phyloP scores from a whole-genome alignment of 169 alveolate species.

The Sarcocystis neurona region DNA sequence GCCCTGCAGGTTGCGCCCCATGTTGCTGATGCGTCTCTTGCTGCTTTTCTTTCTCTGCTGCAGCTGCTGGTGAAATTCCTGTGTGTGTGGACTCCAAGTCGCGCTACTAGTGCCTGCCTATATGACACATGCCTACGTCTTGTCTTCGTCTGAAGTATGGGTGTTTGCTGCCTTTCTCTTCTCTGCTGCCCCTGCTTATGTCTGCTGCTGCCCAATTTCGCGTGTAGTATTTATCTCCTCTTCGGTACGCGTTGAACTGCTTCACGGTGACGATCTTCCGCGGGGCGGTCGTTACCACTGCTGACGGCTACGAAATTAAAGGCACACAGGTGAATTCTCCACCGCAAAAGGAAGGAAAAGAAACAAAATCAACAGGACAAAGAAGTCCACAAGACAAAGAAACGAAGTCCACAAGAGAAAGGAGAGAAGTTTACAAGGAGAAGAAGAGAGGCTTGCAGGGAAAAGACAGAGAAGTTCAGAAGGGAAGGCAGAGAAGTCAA shows the following conservation, averaged over 20 bases:
- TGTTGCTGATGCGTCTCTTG: background rate
- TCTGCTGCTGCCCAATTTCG: too few species aligned
- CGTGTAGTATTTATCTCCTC: conserved; percentile 50
- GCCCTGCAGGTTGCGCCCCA: too few species aligned
- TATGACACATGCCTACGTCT: too few species aligned
- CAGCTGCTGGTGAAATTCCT: too few species aligned
- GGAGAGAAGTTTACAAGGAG: background rate
- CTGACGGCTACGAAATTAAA: background rate
- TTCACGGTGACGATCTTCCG: conserved; percentile 34
- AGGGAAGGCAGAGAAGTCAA: too few species aligned
- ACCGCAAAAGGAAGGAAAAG: too few species aligned
- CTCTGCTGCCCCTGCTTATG: too few species aligned
- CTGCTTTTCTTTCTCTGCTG: background rate
- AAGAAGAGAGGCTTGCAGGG: background rate
- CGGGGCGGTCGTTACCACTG: conserved; percentile 4
- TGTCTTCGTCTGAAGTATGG: too few species aligned
- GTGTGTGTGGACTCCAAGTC: too few species aligned
- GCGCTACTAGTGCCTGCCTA: too few species aligned
- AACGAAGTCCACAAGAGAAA: background rate
- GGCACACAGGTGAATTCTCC: conserved; percentile 5
- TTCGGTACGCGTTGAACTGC: conserved; percentile 41
- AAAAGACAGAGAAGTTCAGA: background rate
- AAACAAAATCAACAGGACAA: too few species aligned
- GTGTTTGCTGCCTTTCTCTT: too few species aligned
- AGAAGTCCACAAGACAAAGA: background rate